These are phyloP conservation scores for Trichoderma cornu-damae DNA, from an alignment of 2,329 filamentous ascomycete species.

Conservation along the genomic window DNA sequence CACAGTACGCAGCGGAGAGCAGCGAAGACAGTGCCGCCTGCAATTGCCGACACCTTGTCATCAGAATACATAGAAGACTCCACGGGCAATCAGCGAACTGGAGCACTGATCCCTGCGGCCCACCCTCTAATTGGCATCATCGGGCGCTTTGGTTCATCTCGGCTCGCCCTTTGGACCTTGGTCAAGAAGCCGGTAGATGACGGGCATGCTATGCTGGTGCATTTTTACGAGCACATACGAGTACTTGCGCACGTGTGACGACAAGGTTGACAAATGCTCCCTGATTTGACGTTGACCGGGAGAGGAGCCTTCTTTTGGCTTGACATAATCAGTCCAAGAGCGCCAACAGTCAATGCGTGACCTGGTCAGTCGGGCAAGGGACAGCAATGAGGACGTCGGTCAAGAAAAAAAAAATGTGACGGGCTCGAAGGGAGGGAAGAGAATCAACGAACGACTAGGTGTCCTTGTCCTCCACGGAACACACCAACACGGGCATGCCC, in stretches of 20 bases:
- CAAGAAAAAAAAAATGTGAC: background rate
- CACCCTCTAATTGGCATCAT: conserved; percentile 11
- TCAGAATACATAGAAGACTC: background rate
- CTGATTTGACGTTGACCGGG: background rate
- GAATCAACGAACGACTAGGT: no score
- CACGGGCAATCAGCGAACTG: conserved; percentile 15
- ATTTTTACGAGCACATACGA: no score
- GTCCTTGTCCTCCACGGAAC: no score
- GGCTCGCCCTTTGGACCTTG: conserved; percentile 1
- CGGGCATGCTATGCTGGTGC: no score
- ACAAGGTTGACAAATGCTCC: background rate
- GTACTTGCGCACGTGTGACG: background rate
- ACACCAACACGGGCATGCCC: no score
- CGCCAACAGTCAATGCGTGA: background rate
- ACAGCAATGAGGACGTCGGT: background rate
- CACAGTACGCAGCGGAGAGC: background rate
- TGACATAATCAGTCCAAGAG: background rate
- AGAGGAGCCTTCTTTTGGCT: background rate
- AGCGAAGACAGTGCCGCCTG: background rate
- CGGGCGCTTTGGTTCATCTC: conserved; percentile 14
- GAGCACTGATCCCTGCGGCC: conserved; percentile 6
- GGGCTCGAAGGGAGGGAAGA: no score
- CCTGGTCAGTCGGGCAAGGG: background rate
- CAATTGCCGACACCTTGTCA: background rate
- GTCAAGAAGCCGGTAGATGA: conserved; percentile 5